Evolutionary conservation across 2,329 filamentous ascomycete genomes (phyloP).

Genomic region (Fusarium floridanum): DNA sequence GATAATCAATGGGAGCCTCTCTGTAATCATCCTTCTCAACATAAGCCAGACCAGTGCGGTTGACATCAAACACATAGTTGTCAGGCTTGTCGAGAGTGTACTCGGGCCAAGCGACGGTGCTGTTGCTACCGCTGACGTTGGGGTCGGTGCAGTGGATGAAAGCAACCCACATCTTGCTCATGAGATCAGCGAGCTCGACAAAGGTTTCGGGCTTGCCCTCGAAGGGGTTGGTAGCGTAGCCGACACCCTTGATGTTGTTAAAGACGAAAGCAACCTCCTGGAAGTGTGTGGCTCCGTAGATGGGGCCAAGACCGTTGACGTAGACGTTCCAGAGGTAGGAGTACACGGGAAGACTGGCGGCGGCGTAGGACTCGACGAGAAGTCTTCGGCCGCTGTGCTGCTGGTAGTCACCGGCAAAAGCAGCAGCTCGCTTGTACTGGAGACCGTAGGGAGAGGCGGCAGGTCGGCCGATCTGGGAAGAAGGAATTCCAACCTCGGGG

Average conservation of each 20-base stretch:
- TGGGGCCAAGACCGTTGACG: slow-evolving; percentile 60
- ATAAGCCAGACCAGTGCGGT: slow-evolving; percentile 56
- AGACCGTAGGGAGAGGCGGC: slow-evolving; percentile 51
- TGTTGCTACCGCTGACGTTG: slow-evolving; percentile 41
- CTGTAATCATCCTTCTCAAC: slow-evolving; percentile 61
- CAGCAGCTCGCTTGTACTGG: slow-evolving; percentile 67
- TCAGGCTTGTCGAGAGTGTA: slow-evolving; percentile 56
- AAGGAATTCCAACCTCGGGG: slow-evolving; percentile 62
- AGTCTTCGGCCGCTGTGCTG: slow-evolving; percentile 69
- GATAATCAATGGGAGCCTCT: slow-evolving; percentile 55
- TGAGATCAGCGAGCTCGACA: slow-evolving; percentile 57
- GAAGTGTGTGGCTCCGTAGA: slow-evolving; percentile 42
- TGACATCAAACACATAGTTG: slow-evolving; percentile 65
- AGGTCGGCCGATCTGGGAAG: slow-evolving; percentile 52
- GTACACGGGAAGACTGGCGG: slow-evolving; percentile 54
- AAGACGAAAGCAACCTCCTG: slow-evolving; percentile 47
- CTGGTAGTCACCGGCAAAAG: slow-evolving; percentile 65
- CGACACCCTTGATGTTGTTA: slow-evolving; percentile 60
- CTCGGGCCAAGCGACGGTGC: slow-evolving; percentile 54
- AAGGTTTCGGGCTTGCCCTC: slow-evolving; percentile 54
- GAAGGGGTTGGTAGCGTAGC: slow-evolving; percentile 54
- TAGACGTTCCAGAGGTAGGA: slow-evolving; percentile 69
- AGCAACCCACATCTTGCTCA: slow-evolving; percentile 65
- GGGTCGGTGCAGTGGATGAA: slow-evolving; percentile 55
- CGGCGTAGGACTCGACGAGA: slow-evolving; percentile 65